These are phyloP conservation scores for Candida hungchunana DNA, from an alignment of 805 yeast genomes.

Conservation along the genomic window DNA sequence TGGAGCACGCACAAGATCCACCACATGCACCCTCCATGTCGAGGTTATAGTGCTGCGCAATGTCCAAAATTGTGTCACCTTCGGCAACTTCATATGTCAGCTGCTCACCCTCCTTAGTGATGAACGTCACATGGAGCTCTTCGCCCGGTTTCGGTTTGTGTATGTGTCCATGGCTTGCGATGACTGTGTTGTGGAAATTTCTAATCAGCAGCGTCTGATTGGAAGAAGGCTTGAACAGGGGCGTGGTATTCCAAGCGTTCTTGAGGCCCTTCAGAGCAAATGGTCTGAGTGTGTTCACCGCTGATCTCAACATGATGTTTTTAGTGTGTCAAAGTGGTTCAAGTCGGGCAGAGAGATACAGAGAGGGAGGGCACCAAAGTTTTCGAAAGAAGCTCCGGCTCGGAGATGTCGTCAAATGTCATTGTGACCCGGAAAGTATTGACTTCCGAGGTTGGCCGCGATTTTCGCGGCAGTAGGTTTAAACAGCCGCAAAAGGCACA, in stretches of 20 bases:
- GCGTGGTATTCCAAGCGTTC: not conserved
- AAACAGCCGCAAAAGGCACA: no score
- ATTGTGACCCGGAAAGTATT: no score
- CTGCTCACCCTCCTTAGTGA: conserved; percentile 87
- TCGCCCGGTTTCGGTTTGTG: conserved; percentile 92
- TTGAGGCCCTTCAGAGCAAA: not conserved
- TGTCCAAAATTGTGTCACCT: conserved; percentile 88
- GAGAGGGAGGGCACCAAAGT: no score
- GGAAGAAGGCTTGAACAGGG: conserved; percentile 7
- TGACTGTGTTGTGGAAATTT: conserved; percentile 26
- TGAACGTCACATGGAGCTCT: conserved; percentile 81
- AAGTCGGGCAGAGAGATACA: no score
- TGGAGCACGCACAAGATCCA: conserved; percentile 98
- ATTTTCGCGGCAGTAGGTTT: no score
- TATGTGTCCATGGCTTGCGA: conserved; percentile 69
- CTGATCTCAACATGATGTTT: conserved; percentile 14
- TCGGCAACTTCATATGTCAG: conserved; percentile 79
- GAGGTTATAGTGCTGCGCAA: conserved; percentile 88
- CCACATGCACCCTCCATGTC: conserved; percentile 99
- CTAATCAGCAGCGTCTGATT: conserved; percentile 22
- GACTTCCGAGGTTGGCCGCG: no score
- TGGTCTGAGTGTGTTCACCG: conserved; percentile 2
- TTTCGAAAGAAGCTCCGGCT: no score
- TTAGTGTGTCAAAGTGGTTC: no score
- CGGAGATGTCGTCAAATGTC: no score